Conservation (phyloP, 164 flowering plant species). For the Annona cherimola region DNA sequence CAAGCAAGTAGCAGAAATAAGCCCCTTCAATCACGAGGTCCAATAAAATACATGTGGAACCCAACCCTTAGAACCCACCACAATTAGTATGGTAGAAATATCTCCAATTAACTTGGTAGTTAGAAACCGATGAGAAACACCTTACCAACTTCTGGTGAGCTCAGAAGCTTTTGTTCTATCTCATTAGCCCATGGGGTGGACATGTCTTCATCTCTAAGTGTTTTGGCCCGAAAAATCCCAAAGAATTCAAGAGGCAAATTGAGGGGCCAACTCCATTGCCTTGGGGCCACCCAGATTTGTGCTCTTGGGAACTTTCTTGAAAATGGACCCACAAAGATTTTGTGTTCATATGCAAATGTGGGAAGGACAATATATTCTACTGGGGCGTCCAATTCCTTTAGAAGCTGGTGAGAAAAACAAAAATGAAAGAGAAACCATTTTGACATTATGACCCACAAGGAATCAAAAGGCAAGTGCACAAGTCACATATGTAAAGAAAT, state of each 20-base stretch:
- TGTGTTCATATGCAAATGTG: conserved; percentile 98
- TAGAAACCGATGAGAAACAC: not conserved
- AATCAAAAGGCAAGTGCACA: not conserved
- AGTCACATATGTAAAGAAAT: not conserved
- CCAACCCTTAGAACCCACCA: not conserved
- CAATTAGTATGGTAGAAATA: not conserved
- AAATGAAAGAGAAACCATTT: not conserved
- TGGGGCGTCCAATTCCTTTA: conserved; percentile 85
- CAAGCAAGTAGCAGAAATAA: not conserved
- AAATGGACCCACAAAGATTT: conserved; percentile 95
- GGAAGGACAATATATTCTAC: conserved; percentile 89
- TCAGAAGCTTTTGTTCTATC: conserved; percentile 87
- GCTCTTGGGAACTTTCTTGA: conserved; percentile 92
- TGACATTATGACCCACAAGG: not conserved
- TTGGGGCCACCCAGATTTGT: conserved; percentile 92
- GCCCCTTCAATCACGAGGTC: conserved; percentile 1
- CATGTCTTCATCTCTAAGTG: conserved; percentile 61
- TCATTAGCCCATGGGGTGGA: conserved; percentile 86
- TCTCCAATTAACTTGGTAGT: not conserved
- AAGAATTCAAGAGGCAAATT: conserved; percentile 92
- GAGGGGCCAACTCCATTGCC: conserved; percentile 99
- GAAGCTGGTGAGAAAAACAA: conserved; percentile 41
- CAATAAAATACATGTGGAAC: not conserved
- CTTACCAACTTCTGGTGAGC: conserved; percentile 98
- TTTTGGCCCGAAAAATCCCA: conserved; percentile 85